phyloP scores from a whole-genome alignment of 2,329 filamentous ascomycete species.

The Ophiostoma novo-ulmi region DNA sequence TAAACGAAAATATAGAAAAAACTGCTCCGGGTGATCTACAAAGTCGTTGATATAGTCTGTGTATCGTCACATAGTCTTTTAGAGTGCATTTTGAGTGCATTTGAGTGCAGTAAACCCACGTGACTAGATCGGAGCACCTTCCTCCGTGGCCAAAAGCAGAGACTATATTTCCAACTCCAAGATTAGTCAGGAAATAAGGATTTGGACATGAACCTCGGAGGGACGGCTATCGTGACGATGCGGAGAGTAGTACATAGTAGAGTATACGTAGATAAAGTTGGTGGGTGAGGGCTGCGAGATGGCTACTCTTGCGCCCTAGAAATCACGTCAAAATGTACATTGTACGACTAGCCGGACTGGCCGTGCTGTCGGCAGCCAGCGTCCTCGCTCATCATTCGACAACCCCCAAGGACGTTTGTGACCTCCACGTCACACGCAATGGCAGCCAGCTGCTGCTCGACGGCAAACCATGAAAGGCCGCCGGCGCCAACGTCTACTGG shows the following conservation, averaged over 20 bases:
- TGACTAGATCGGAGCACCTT: background rate
- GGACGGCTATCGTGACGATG: background rate
- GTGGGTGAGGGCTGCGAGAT: background rate
- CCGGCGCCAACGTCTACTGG: conserved; percentile 3
- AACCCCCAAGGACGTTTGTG: background rate
- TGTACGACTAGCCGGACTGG: background rate
- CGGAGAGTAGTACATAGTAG: background rate
- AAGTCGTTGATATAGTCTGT: background rate
- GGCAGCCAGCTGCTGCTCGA: conserved; percentile 1
- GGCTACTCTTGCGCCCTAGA: background rate
- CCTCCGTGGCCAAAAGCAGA: background rate
- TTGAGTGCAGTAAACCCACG: background rate
- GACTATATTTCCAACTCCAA: background rate
- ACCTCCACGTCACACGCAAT: background rate
- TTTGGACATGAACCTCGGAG: background rate
- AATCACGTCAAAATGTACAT: background rate
- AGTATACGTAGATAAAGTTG: background rate
- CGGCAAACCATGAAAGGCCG: background rate
- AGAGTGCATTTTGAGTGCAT: background rate
- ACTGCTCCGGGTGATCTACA: background rate
- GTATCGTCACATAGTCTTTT: background rate
- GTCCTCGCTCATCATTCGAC: background rate
- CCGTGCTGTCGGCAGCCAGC: background rate
- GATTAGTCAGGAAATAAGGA: background rate
- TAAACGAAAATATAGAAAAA: background rate